A percentile compares a stretch with the other conserved stretches of the same genome.
phyloP scores from a whole-genome alignment of 2,329 filamentous ascomycete species.

The Colletotrichum ledebouriae region DNA sequence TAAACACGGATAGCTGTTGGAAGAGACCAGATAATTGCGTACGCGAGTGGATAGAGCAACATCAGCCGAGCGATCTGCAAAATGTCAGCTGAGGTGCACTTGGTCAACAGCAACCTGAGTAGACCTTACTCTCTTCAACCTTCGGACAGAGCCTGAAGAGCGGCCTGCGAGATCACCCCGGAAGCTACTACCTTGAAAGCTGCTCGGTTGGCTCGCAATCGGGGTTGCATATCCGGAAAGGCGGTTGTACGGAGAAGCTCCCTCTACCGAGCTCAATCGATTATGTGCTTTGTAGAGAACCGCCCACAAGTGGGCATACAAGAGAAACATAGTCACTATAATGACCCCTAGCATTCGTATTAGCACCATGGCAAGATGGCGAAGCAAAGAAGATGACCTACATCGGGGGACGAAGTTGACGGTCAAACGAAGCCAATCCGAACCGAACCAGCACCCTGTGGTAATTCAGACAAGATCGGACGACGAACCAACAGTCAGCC shows the following conservation, averaged over 20 bases:
- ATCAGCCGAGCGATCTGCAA: conserved; percentile 55
- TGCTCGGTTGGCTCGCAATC: conserved; percentile 4
- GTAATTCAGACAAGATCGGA: background rate
- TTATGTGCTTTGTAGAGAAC: conserved; percentile 55
- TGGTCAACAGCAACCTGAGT: conserved; percentile 11
- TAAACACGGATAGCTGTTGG: conserved; percentile 57
- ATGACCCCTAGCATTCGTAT: conserved; percentile 48
- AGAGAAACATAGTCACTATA: conserved; percentile 52
- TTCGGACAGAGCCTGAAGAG: conserved; percentile 34
- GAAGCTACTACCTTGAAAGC: conserved; percentile 13
- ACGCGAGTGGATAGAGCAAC: conserved; percentile 57
- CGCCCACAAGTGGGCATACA: conserved; percentile 56
- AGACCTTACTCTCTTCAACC: conserved; percentile 45
- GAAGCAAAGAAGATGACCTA: background rate
- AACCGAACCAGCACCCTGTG: conserved; percentile 57
- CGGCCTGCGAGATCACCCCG: background rate
- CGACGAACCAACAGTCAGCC: background rate
- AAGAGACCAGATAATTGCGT: conserved; percentile 57
- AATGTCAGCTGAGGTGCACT: background rate
- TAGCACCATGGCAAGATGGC: background rate
- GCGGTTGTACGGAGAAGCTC: conserved; percentile 19
- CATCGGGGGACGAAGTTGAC: conserved; percentile 59
- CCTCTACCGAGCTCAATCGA: conserved; percentile 50
- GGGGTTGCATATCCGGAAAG: conserved; percentile 16
- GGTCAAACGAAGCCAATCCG: conserved; percentile 53